Evolutionary conservation across 2,329 filamentous ascomycete species (phyloP).

Genomic region (Penicillium frequentans): DNA sequence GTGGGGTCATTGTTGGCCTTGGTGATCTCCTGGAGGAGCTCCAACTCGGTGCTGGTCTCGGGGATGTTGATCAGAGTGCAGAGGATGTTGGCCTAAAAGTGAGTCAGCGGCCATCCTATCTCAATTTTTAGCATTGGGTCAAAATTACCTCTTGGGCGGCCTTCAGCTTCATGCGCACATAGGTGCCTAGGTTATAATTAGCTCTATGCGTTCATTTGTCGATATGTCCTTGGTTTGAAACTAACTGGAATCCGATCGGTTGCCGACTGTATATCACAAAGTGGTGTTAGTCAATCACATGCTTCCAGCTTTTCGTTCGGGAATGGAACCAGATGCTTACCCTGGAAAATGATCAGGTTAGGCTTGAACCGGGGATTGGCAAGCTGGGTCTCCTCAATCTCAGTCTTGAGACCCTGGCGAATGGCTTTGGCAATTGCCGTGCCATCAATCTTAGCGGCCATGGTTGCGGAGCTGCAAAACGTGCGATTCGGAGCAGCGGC

Average conservation of each 20-base stretch:
- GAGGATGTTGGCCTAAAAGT: constrained; percentile 77
- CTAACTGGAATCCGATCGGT: constrained; percentile 88
- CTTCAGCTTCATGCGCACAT: constrained; percentile 99
- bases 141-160: constrained; percentile 77
- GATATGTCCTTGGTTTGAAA: constrained; percentile 18
- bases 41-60: constrained; percentile 76
- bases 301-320: not conserved
- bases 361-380: constrained; percentile 85
- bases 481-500: constrained; percentile 23
- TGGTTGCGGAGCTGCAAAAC: constrained; percentile 68
- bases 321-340: constrained; percentile 48
- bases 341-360: constrained; percentile 91
- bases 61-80: constrained; percentile 85
- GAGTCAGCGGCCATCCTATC: constrained; percentile 6
- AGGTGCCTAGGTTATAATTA: constrained; percentile 67
- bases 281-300: constrained; percentile 2
- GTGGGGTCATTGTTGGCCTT: constrained; percentile 81
- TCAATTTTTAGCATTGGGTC: not conserved
- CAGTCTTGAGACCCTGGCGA: constrained; percentile 73
- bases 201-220: constrained; percentile 7
- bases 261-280: constrained; percentile 65
- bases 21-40: constrained; percentile 80
- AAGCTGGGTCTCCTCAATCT: constrained; percentile 80
- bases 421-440: constrained; percentile 92
- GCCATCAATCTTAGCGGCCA: constrained; percentile 89